phyloP scores from a whole-genome alignment of 1,139 yeast species.

The Kodamaea suecica region DNA sequence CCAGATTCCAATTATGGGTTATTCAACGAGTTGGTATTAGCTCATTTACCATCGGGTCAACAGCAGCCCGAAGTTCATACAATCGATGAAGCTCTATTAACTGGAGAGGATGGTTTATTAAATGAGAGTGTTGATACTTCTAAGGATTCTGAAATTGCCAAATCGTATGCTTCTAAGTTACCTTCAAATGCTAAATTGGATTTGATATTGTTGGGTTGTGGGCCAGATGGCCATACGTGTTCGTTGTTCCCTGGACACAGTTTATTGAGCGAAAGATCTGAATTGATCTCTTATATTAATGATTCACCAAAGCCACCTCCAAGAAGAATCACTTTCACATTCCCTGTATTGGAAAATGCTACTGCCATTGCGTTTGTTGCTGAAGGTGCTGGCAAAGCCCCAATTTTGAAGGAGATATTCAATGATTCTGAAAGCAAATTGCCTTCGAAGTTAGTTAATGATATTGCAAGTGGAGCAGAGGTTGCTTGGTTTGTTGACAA shows the following conservation, averaged over 20 bases:
- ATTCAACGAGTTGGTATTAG: conserved; percentile 56
- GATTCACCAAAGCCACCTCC: conserved; percentile 82
- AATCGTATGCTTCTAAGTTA: conserved; percentile 44
- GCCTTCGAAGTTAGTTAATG: conserved; percentile 76
- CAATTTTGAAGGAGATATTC: conserved; percentile 67
- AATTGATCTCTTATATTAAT: conserved; percentile 40
- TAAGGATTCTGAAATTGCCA: conserved; percentile 49
- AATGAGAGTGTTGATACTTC: conserved; percentile 30
- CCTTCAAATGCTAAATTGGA: conserved; percentile 46
- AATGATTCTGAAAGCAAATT: conserved; percentile 46
- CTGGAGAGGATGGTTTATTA: conserved; percentile 44
- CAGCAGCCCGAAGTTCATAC: conserved; percentile 46
- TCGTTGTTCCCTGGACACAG: conserved; percentile 65
- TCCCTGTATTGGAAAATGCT: conserved; percentile 58
- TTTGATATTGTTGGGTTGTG: conserved; percentile 66
- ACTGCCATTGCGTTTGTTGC: conserved; percentile 75
- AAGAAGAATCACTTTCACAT: conserved; percentile 68
- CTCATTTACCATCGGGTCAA: conserved; percentile 34
- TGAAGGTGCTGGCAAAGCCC: conserved; percentile 84
- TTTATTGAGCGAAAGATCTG: conserved; percentile 39
- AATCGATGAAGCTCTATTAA: conserved; percentile 47
- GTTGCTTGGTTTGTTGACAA: conserved; percentile 82
- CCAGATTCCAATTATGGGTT: conserved; percentile 69
- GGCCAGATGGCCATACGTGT: conserved; percentile 81
- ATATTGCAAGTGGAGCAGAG: conserved; percentile 37